Evolutionary conservation across 257 asterid species (phyloP), one percentile per base, ranked within the genome.

Genomic region (Craterostigma plantagineum): DNA sequence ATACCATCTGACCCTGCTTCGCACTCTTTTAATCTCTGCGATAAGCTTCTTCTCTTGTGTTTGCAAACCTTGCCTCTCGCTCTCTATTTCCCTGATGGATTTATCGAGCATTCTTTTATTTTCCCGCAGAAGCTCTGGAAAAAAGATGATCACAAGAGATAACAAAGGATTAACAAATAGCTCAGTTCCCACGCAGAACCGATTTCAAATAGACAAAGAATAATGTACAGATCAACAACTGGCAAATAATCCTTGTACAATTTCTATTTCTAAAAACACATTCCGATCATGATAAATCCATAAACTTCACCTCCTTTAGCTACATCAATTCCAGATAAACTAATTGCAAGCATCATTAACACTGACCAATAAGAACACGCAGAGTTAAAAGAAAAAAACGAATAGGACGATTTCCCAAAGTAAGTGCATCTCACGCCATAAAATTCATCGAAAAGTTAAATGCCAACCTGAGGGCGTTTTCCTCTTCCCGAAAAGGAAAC

Each of bases 1-100:
- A 18, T 62, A 86, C 97, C 97, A 86, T 86, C 65, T 86, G 97
- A 38, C 93, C 97, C 68, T 86, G 97, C 73, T 86, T 86, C 14
- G 97, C 97, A 10, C 85, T 81, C 60, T 86, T 86, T 86, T 86
- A 35, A 86, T 86, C 92, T 86, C 97, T 1, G 64, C 61, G 11
- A 86, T 81, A 36, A 86, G 76, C 60, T 86, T 86, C 65, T 81
- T 86, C 61, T 86, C 97, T 57, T 86, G 97, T 6, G 93, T 56
- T 55, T 86, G 97, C 42, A 86, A 65, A 13, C 82, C 95, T 56
- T 78, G 93, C 50, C 97, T 79, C 77, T 86, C 97, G 76, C 97
- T 78, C 61, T 86, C 97, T 47, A 86, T 86, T 51, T 86, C 97
- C 42, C 95, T 70, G 52, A 86, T 86, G 3, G 97, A 86, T 46